Evolutionary conservation across 768 basidiomycete species (phyloP).

Genomic region (Xerocomellus chrysenteron): DNA sequence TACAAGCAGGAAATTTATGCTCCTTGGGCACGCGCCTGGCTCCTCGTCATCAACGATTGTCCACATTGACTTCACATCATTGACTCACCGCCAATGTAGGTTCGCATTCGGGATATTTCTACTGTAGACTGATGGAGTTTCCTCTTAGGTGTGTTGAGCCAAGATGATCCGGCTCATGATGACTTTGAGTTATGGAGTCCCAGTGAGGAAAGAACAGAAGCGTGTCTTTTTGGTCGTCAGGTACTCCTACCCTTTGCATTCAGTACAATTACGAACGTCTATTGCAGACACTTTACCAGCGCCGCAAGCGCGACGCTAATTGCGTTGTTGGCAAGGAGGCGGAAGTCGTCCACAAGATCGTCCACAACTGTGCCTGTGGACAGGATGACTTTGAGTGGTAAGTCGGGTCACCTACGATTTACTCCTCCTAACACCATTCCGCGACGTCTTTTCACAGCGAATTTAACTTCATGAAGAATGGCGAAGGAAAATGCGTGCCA

Average conservation of each 20-base stretch:
- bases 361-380: conserved; percentile 72
- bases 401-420: conserved; percentile 20
- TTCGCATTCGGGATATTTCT: conserved; percentile 5
- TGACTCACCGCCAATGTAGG: conserved; percentile 78
- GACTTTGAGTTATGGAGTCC: conserved; percentile 99
- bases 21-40: conserved; percentile 65
- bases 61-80: conserved; percentile 84
- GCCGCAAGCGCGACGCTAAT: conserved; percentile 72
- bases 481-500: conserved; percentile 71
- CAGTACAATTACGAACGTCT: background rate
- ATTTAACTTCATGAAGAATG: conserved; percentile 83
- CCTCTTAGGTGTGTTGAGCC: conserved; percentile 59
- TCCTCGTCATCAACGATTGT: conserved; percentile 51
- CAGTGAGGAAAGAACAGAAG: conserved; percentile 81
- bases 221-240: conserved; percentile 90
- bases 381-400: conserved; percentile 92
- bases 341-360: conserved; percentile 52
- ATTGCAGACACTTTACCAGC: conserved; percentile 82
- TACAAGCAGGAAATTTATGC: conserved; percentile 87
- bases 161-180: conserved; percentile 74
- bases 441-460: conserved; percentile 52
- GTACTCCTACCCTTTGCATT: conserved; percentile 37
- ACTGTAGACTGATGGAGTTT: background rate
- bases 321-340: conserved; percentile 79
- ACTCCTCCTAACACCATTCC: background rate